A percentile compares a stretch with the other conserved stretches of the same genome.
Conservation (phyloP, 1,139 yeast genomes). For the Sugiyamaella paludigena region DNA sequence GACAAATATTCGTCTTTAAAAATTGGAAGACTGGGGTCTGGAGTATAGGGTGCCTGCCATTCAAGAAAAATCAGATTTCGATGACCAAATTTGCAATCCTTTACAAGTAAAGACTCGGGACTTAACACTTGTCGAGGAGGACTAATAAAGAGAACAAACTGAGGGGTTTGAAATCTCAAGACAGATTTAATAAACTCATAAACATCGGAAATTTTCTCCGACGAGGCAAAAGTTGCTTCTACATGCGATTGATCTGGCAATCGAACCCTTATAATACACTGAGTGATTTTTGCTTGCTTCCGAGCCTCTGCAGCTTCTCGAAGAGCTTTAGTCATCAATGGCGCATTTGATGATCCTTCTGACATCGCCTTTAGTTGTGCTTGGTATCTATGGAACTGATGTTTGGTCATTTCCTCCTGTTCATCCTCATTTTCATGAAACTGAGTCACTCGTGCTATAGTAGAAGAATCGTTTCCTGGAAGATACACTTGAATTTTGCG, state of each 20-base stretch:
- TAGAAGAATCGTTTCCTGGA: slow-evolving; percentile 15
- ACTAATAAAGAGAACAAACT: slow-evolving; percentile 31
- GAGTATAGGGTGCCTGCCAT: slow-evolving; percentile 25
- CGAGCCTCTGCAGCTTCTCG: slow-evolving; percentile 29
- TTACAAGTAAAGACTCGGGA: slow-evolving; percentile 21
- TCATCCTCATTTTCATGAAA: slow-evolving; percentile 10
- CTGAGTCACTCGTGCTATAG: not conserved
- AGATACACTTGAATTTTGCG: slow-evolving; percentile 27
- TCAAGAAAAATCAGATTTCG: slow-evolving; percentile 34
- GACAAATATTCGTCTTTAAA: slow-evolving; percentile 21
- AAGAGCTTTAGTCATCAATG: slow-evolving; percentile 34
- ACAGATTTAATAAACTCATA: slow-evolving; percentile 30
- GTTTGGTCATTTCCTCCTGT: slow-evolving; percentile 25
- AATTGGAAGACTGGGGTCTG: not conserved
- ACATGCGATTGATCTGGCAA: slow-evolving; percentile 37
- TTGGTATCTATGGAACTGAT: slow-evolving; percentile 28
- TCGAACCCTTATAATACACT: slow-evolving; percentile 30
- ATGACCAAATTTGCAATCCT: slow-evolving; percentile 31
- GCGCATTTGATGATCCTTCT: slow-evolving; percentile 29
- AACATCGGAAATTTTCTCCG: slow-evolving; percentile 32
- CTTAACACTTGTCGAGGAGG: slow-evolving; percentile 33
- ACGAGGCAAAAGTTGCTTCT: slow-evolving; percentile 32
- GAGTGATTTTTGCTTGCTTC: slow-evolving; percentile 23
- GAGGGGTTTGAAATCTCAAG: slow-evolving; percentile 24
- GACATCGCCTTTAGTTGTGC: slow-evolving; percentile 27